Evolutionary conservation across 257 asterid species (phyloP).

Genomic region (Solanum pennellii): DNA sequence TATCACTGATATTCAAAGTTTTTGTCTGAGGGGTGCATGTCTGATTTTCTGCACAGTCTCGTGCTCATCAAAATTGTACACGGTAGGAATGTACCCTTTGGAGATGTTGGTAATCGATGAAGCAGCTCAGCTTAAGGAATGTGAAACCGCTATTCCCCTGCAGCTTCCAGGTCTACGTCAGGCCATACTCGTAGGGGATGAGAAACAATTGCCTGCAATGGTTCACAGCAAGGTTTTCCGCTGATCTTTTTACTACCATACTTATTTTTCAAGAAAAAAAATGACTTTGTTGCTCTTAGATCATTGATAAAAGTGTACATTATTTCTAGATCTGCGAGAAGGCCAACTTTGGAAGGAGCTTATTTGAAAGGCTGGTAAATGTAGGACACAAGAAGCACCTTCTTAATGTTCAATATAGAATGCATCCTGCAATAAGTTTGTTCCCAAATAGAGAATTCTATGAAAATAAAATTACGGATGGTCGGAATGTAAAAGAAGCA

Average conservation of each 20-base stretch:
- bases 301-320: background rate
- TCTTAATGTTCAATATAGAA: constrained; percentile 43
- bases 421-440: constrained; percentile 50
- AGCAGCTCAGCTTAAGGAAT: constrained; percentile 54
- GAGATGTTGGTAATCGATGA: constrained; percentile 41
- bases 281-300: background rate
- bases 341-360: constrained; percentile 35
- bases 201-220: constrained; percentile 53
- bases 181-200: constrained; percentile 54
- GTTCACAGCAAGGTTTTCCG: constrained; percentile 39
- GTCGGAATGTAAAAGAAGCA: constrained; percentile 19
- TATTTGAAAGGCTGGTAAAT: constrained; percentile 45
- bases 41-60: constrained; percentile 38
- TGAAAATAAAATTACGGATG: constrained; percentile 20
- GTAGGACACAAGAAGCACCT: constrained; percentile 37
- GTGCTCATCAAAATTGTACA: constrained; percentile 20
- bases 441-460: constrained; percentile 46
- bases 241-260: background rate
- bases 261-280: background rate
- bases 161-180: constrained; percentile 37
- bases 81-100: constrained; percentile 2
- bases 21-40: constrained; percentile 22
- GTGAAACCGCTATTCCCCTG: constrained; percentile 43
- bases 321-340: background rate
- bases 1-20: background rate